Base-by-base conservation (phyloP, 2,329 filamentous ascomycete species). In the Xylariaceae sp. region DNA sequence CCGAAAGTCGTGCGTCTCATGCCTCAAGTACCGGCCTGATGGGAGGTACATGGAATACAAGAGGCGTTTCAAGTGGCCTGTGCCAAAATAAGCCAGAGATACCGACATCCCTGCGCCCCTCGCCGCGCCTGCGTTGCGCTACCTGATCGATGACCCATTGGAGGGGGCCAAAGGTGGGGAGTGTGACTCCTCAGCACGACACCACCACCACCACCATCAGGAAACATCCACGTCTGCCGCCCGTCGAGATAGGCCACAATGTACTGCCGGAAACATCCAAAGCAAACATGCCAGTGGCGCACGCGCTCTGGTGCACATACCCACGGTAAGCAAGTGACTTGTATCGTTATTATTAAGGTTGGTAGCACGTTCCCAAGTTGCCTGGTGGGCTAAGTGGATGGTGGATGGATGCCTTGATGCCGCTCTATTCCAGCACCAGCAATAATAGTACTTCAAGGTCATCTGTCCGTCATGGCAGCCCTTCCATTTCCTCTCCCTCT, bases 161-260 rank as follows among this genome's bases (percentile, higher is more conserved):
- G 57, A 55, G 52, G 52, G 47, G 47, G 38, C 27, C 22, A 29
- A 27, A 38, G 16, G 46, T 39, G 23, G 49, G 49, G 39, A 53
- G 54, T 60, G 60, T 62, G 60, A 62, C 60, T 62, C 56, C 41
- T 57, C 50, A 48, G 55, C 56, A 49, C 45, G 41, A 37, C 42
- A 45, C 38, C 25, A 44, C 17, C 32, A 35, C 40, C 27, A 37
- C 42, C 42, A 42, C 48, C 50, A 48, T 50, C 57, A 55, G 54
- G 45, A 50, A 49, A 51, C 52, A 57, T 57, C 55, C 60, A 56
- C 57, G 56, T 61, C 55, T 59, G 47, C 38, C 42, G 25, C 34
- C 42, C 19, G 38, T 38, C 38, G 37, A 17, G 14, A 22, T 40
- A 16, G 19, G 27, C 12, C 4, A 16, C 27, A 12, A 8, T 32